Base-by-base conservation (phyloP, 2,329 filamentous ascomycete genomes). In the Lachnellula occidentalis region DNA sequence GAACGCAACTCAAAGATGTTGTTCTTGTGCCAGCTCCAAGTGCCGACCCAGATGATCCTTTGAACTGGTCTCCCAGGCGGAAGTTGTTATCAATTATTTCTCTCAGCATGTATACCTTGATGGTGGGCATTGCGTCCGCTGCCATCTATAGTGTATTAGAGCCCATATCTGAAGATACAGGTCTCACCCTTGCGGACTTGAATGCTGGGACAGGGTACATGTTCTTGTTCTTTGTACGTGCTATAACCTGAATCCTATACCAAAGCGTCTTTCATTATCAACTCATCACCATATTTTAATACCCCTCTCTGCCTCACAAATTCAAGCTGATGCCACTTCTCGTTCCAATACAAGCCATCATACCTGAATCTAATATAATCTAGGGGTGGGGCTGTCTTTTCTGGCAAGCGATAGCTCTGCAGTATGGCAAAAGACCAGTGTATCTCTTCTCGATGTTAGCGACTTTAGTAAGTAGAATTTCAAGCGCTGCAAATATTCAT, bases 371-470 rank as follows among this genome's bases (percentile, higher is more conserved):
- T 39, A 39, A 39, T 7, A 9, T 17, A 39, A 11, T 17, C 14
- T 39, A 39, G 36, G 76, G 77, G 3, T 79, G 76, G 76, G 76
- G 75, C 0, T 73, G 74, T 58, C 64, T 80, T 2, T 67, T 81
- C 42, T 79, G 75, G 73, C 78, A 80, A 59, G 77, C 78, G 2
- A 62, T 81, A 31, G 78, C 78, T 0, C 63, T 80, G 17, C 74
- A 75, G 47, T 79, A 77, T 56, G 78, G 78, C n/a, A 62, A 62
- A 45, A 48, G 63, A 12, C 58, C 60, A 7, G 56, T 63, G 3
- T 65, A 64, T 45, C 53, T 65, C 12, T 57, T 65, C 27, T 62
- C 61, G 4, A 54, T 64, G 52, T 50, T 72, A 74, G 66, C 63
- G 45, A 68, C 60, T 12, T 43, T 43, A 21, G 41, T 43, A 21